phyloP scores from a whole-genome alignment of 495 filamentous ascomycete genomes.

The Trypethelium eluteriae region DNA sequence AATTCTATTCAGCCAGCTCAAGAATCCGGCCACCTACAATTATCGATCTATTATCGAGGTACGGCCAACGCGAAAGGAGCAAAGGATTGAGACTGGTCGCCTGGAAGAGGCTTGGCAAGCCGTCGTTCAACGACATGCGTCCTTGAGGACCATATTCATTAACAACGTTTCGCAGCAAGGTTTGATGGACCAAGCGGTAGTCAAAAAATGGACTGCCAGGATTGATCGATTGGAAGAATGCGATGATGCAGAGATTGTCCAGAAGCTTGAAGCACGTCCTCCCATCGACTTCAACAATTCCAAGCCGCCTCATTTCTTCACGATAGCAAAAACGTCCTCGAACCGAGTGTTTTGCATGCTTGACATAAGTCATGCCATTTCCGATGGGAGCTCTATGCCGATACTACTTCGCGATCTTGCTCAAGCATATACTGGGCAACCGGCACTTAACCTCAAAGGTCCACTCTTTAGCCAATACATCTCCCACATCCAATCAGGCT shows the following conservation, averaged over 20 bases:
- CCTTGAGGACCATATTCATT: constrained; percentile 46
- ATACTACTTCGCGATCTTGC: constrained; percentile 23
- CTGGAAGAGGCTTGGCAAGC: constrained; percentile 44
- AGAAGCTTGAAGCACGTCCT: constrained; percentile 11
- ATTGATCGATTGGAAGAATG: constrained; percentile 16
- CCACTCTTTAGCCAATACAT: constrained; percentile 27
- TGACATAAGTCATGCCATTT: constrained; percentile 27
- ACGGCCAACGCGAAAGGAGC: constrained; percentile 24
- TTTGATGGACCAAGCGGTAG: constrained; percentile 45
- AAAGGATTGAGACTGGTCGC: constrained; percentile 32
- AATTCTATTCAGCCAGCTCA: constrained; percentile 53
- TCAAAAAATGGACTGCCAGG: constrained; percentile 31
- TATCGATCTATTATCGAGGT: constrained; percentile 57
- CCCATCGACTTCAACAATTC: constrained; percentile 21
- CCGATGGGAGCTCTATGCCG: constrained; percentile 25
- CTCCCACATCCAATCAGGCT: constrained; percentile 21
- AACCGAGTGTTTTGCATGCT: constrained; percentile 22
- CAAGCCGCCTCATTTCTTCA: constrained; percentile 21
- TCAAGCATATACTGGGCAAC: constrained; percentile 20
- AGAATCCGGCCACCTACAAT: constrained; percentile 52
- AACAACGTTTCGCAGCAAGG: constrained; percentile 41
- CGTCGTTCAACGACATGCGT: constrained; percentile 44
- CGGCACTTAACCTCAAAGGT: constrained; percentile 16
- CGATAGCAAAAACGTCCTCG: constrained; percentile 18
- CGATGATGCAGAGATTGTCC: constrained; percentile 18